phyloP scores from a whole-genome alignment of 2,329 filamentous ascomycete genomes.

The Alternaria consortialis region DNA sequence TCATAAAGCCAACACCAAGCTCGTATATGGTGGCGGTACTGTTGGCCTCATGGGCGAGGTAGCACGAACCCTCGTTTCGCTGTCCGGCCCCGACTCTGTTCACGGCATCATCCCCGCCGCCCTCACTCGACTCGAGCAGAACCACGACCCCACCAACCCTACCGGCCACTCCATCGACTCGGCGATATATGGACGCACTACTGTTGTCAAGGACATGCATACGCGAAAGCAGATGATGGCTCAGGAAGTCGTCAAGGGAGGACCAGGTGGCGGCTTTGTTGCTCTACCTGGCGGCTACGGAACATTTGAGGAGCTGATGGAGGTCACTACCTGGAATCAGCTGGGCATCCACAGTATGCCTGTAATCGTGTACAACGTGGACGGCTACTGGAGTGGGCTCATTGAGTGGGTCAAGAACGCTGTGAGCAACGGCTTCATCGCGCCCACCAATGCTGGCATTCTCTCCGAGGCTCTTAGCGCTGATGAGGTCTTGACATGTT shows the following conservation, averaged over 20 bases:
- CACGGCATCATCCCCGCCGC: conserved; percentile 94
- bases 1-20: conserved; percentile 77
- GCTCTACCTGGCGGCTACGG: conserved; percentile 90
- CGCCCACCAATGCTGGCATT: conserved; percentile 74
- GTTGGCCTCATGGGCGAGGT: conserved; percentile 95
- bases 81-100: conserved; percentile 81
- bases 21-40: conserved; percentile 96
- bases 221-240: conserved; percentile 96
- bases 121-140: conserved; percentile 78
- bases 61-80: conserved; percentile 82
- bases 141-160: conserved; percentile 60
- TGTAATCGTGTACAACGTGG: conserved; percentile 84
- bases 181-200: conserved; percentile 79
- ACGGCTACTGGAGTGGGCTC: conserved; percentile 91
- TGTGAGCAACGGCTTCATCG: conserved; percentile 80
- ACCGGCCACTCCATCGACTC: conserved; percentile 64
- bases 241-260: conserved; percentile 81
- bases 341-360: conserved; percentile 83
- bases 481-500: conserved; percentile 73
- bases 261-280: conserved; percentile 86
- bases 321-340: conserved; percentile 94
- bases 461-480: conserved; percentile 77
- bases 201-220: conserved; percentile 95
- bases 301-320: conserved; percentile 94
- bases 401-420: conserved; percentile 81